Base-by-base conservation (phyloP, 345 rosid genomes). In the Noccaea caerulescens region DNA sequence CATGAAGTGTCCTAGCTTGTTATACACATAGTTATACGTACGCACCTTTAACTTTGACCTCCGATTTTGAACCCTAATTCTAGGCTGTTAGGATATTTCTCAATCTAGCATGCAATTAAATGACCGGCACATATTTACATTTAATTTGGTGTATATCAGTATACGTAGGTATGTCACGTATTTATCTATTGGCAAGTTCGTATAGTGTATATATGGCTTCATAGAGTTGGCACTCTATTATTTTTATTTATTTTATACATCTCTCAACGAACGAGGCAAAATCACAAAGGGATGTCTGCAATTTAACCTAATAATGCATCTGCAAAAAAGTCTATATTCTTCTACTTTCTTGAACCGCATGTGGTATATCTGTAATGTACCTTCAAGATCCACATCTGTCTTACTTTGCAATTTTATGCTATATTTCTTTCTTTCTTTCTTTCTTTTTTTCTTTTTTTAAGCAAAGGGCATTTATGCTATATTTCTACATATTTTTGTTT, bases 311-410 rank as follows among this genome's bases (percentile, higher is more conserved):
- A 76, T 49, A 76, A 76, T 70, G 68, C 58, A 49, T 64, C 63
- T 47, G 45, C 42, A 41, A 49, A 73, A 76, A 73, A 54, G 78
- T 47, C 63, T 65, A 79, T 74, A 75, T 70, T 75, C 76, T 71
- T 71, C 73, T 52, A 64, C 72, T 68, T 74, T 79, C 43, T 66
- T 34, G 68, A 70, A 75, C 75, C 72, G 69, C 79, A 79, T 75
- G 82, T 79, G 82, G 79, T 76, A 52, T 60, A 69, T 72, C 79
- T 79, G 82, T 73, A 63, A 51, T 73, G 75, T 74, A 78, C 73
- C 66, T 34, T 76, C 79, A 52, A 79, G 76, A 74, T 74, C 72
- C 79, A 79, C 66, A 69, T 74, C 82, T 74, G 76, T 54, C 76
- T 58, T 69, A n/a, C 76, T 66, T 76, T 41, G 52, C 69, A 45